Evolutionary conservation across 495 filamentous ascomycete species (phyloP), one percentile per base, ranked within the genome.

Genomic region (Neurospora discreta): DNA sequence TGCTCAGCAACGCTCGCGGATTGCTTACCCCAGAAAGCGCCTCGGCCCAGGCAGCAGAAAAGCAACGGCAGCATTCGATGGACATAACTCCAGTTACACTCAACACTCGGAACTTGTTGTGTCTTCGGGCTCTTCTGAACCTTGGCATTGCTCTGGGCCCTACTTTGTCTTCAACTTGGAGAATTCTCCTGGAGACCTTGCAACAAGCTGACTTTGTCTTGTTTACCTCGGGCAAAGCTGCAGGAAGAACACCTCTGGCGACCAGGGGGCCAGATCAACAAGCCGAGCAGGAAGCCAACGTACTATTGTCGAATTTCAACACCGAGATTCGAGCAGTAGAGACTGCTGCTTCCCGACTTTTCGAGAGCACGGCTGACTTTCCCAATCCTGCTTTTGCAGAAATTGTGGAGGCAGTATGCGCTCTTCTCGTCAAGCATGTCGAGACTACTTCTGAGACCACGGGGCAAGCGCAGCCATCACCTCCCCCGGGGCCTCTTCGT

Each of bases 91-190:
- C 78, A 0, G 81, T 89, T 15, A 88, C 88, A 15, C 84, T 99
- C 40, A 96, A 91, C 76, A 94, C 93, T 15, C 87, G 95, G 13
- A 98, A 99, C 77, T 84, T 99, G 1, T 82, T 98, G 10, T 98
- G 95, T 75, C 82, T 99, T 38, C 85, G 95, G 75, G 95, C 95
- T 69, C 85, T 98, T 16, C 84, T 99, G 4, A 98, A 99, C 74
- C 82, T 99, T 15, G 95, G 96, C 3, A 99, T 98, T 77, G 96
- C 95, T 44, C 82, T 99, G 8, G 95, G 95, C 0, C 93, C 95
- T 7, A 95, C 92, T 5, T 83, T 99, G 20, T 90, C 91, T 39
- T 84, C 85, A 20, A 92, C 94, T 33, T 98, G 95, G 93, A 89
- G 89, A 1, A 98, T 99, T 70, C 82, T 98, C 23, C 83, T 98